phyloP scores from a whole-genome alignment of 2,329 filamentous ascomycete species.

The Mariannaea elegans region DNA sequence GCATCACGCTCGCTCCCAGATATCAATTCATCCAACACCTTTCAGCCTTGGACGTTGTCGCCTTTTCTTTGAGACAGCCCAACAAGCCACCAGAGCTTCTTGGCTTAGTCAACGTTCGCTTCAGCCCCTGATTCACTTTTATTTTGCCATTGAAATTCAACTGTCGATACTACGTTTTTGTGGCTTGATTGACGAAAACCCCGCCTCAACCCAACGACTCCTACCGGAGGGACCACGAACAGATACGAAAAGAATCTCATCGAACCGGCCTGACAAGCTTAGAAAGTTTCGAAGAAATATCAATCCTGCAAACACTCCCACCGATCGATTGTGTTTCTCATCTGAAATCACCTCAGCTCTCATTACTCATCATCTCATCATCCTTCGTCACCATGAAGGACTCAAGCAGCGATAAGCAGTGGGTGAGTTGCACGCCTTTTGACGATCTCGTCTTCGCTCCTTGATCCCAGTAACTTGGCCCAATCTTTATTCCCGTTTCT shows the following conservation, averaged over 20 bases:
- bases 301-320: background rate
- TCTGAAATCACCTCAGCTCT: background rate
- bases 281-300: background rate
- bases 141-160: background rate
- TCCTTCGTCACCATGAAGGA: conserved; percentile 29
- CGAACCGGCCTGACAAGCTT: background rate
- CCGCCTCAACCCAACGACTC: conserved; percentile 3
- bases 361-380: conserved; percentile 12
- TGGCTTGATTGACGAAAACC: background rate
- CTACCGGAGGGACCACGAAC: background rate
- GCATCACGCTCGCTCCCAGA: too few species aligned
- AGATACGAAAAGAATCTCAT: background rate
- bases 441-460: conserved; percentile 17
- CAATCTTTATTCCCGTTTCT: conserved; percentile 23
- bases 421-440: conserved; percentile 50
- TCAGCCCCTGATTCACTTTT: background rate
- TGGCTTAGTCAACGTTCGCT: background rate
- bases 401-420: conserved; percentile 55
- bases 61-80: background rate
- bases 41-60: conserved; percentile 4
- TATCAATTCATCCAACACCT: too few species aligned
- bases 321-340: conserved; percentile 1
- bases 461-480: background rate
- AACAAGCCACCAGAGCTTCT: background rate
- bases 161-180: background rate